Conservation (phyloP, 1,284 basidiomycete genomes). For the Meripilus lineatus region DNA sequence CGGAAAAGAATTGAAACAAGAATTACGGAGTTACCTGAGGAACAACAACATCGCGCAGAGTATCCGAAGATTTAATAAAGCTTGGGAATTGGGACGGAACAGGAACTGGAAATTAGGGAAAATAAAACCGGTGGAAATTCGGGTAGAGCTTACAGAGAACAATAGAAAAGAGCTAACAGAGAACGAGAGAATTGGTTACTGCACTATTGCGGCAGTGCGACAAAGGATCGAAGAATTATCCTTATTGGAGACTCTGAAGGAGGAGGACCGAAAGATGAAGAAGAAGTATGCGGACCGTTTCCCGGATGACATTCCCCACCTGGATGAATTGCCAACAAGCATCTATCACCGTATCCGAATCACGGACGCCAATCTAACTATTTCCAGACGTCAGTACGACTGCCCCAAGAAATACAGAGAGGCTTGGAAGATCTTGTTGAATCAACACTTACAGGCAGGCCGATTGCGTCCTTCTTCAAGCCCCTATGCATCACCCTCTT, state of each 20-base stretch:
- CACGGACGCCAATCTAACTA: slow-evolving; percentile 16
- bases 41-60: no score
- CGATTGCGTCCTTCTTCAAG: slow-evolving; percentile 22
- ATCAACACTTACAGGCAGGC: slow-evolving; percentile 15
- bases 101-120: no score
- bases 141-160: no score
- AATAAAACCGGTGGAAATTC: no score
- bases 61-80: no score
- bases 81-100: no score
- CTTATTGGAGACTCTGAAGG: not conserved
- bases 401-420: slow-evolving; percentile 19
- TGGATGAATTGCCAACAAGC: slow-evolving; percentile 14
- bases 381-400: slow-evolving; percentile 14
- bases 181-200: not conserved
- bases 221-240: not conserved
- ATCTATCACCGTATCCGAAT: slow-evolving; percentile 16
- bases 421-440: slow-evolving; percentile 12
- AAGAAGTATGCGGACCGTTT: slow-evolving; percentile 8
- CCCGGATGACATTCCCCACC: slow-evolving; percentile 13
- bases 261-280: not conserved
- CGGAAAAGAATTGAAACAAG: no score
- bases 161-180: no score
- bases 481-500: slow-evolving; percentile 27
- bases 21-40: no score
- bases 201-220: no score